These are phyloP conservation scores for Ilyonectria robusta DNA, from an alignment of 2,329 filamentous ascomycete genomes.

Conservation along the genomic window DNA sequence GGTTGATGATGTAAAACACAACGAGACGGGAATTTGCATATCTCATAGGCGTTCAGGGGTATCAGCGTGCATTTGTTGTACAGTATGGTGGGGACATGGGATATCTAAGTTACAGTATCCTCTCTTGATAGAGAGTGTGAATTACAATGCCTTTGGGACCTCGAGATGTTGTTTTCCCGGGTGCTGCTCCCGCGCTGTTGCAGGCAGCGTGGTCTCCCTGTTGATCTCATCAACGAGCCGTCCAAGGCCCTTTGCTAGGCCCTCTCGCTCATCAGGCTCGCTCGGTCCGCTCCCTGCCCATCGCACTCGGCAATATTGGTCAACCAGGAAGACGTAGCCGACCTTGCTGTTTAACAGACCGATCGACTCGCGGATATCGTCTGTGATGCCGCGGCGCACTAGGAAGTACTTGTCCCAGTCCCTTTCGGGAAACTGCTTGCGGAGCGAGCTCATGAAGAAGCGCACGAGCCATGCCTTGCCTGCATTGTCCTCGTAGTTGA, in stretches of 20 bases:
- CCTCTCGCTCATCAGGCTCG: constrained; percentile 75
- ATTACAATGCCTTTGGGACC: constrained; percentile 46
- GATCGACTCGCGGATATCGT: constrained; percentile 74
- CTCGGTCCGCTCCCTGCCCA: constrained; percentile 90
- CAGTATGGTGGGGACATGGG: constrained; percentile 46
- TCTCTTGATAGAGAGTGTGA: constrained; percentile 34
- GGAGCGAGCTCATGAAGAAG: constrained; percentile 69
- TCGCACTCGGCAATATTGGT: constrained; percentile 88
- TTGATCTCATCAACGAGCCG: constrained; percentile 73
- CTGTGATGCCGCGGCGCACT: constrained; percentile 70
- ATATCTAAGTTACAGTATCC: constrained; percentile 46
- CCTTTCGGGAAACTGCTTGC: constrained; percentile 63
- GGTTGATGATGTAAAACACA: constrained; percentile 77
- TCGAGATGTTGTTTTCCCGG: constrained; percentile 51
- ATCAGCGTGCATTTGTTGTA: constrained; percentile 56
- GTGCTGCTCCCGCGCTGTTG: constrained; percentile 52
- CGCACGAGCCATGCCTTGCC: constrained; percentile 74
- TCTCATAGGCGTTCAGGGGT: constrained; percentile 55
- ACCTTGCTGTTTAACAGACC: constrained; percentile 90
- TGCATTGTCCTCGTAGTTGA: constrained; percentile 90
- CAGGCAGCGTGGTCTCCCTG: constrained; percentile 53
- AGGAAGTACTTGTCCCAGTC: constrained; percentile 75
- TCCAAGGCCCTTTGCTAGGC: constrained; percentile 75
- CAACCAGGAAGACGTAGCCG: constrained; percentile 93
- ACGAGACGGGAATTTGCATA: constrained; percentile 31